These are phyloP conservation scores for Boletellus ananas DNA, from an alignment of 768 basidiomycete genomes.

Conservation along the genomic window DNA sequence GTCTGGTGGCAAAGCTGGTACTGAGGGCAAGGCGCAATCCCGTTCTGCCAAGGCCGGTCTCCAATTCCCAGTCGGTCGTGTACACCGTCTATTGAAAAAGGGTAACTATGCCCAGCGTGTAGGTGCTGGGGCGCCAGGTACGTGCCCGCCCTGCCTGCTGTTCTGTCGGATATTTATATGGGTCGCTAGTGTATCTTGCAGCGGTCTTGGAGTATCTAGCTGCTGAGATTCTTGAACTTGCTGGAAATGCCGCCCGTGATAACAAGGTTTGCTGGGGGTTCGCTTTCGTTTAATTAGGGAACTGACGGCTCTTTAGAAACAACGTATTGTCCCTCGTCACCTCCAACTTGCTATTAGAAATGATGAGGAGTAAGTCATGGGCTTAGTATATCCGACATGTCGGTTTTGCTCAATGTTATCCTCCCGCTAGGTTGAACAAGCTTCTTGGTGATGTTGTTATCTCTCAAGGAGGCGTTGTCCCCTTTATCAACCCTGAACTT, in stretches of 20 bases:
- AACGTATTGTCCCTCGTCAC: constrained; percentile 92
- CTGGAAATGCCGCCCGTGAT: constrained; percentile 67
- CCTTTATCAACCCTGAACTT: constrained; percentile 52
- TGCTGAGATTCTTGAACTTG: constrained; percentile 90
- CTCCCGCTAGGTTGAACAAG: constrained; percentile 59
- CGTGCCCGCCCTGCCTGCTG: neutral
- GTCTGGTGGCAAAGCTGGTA: constrained; percentile 47
- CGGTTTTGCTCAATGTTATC: neutral
- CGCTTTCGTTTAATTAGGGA: neutral
- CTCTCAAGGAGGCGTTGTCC: constrained; percentile 87
- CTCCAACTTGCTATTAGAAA: constrained; percentile 90
- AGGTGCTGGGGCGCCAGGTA: constrained; percentile 85
- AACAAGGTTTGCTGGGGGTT: constrained; percentile 26
- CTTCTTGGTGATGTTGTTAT: constrained; percentile 85
- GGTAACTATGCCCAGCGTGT: constrained; percentile 88
- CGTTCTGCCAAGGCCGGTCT: constrained; percentile 73
- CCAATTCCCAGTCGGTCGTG: constrained; percentile 90
- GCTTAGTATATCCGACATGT: neutral
- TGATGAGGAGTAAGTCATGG: constrained; percentile 66
- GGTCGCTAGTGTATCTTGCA: constrained; percentile 70
- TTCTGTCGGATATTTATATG: neutral
- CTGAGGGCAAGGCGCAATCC: constrained; percentile 57
- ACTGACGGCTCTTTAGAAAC: constrained; percentile 47
- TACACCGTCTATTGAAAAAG: constrained; percentile 83
- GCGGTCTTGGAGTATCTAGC: constrained; percentile 91